Percentiles rank a stretch among this genome's conserved stretches.
Evolutionary conservation across 352 stramenopile species (phyloP).

Genomic region (Phytopythium vexans): DNA sequence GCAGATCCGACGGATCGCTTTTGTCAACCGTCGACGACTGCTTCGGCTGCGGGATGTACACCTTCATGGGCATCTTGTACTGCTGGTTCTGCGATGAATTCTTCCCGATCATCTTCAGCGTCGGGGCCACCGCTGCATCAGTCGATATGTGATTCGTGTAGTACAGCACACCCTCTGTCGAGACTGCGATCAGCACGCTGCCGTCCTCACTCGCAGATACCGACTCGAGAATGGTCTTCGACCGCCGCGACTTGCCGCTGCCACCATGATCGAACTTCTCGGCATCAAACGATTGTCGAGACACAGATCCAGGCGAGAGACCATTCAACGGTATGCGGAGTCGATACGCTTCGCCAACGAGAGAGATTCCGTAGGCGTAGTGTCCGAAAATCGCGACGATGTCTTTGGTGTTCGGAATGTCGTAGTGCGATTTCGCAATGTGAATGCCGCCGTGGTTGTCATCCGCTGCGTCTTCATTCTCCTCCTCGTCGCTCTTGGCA

Average conservation of each 20-base stretch:
- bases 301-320: neutral
- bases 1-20: constrained; percentile 3
- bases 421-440: constrained; percentile 46
- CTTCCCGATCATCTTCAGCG: constrained; percentile 59
- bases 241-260: constrained; percentile 62
- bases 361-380: constrained; percentile 64
- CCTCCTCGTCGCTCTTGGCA: constrained; percentile 16
- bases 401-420: constrained; percentile 60
- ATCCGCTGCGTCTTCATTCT: constrained; percentile 16
- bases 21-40: neutral
- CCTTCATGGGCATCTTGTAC: constrained; percentile 71
- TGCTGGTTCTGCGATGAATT: constrained; percentile 62
- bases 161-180: constrained; percentile 72
- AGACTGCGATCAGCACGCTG: constrained; percentile 53
- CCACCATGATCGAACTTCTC: constrained; percentile 60
- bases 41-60: constrained; percentile 44
- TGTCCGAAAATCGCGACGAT: constrained; percentile 50
- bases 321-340: constrained; percentile 38
- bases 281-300: constrained; percentile 57
- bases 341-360: constrained; percentile 62
- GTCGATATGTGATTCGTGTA: constrained; percentile 47
- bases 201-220: constrained; percentile 66
- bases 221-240: constrained; percentile 66
- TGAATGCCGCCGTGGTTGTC: constrained; percentile 23
- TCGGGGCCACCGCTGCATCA: constrained; percentile 11